phyloP scores from a whole-genome alignment of 441 rosid genomes.

The Iberis amara region DNA sequence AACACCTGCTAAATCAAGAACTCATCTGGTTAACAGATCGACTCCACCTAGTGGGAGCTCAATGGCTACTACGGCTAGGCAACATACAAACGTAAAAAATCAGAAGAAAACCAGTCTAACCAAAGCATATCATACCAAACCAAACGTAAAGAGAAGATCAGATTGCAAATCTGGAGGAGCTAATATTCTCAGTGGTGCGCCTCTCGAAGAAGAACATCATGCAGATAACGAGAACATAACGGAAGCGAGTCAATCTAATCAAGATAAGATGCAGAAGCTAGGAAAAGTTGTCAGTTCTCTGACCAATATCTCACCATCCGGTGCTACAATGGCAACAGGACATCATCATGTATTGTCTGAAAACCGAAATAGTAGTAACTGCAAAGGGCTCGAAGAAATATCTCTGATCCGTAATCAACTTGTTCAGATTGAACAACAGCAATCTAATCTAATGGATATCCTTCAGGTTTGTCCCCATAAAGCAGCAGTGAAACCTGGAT shows the following conservation, averaged over 20 bases:
- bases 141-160: slow-evolving; percentile 44
- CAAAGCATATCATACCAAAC: slow-evolving; percentile 27
- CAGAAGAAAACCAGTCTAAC: slow-evolving; percentile 39
- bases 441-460: slow-evolving; percentile 74
- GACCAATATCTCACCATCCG: slow-evolving; percentile 44
- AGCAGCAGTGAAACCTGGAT: slow-evolving; percentile 9
- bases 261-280: slow-evolving; percentile 39
- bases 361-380: slow-evolving; percentile 49
- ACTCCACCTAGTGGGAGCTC: slow-evolving; percentile 52
- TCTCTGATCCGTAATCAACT: slow-evolving; percentile 74
- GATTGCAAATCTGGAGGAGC: slow-evolving; percentile 49
- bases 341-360: slow-evolving; percentile 38
- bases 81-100: slow-evolving; percentile 33
- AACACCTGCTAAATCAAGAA: slow-evolving; percentile 33
- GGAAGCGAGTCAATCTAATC: slow-evolving; percentile 23
- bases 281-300: slow-evolving; percentile 47
- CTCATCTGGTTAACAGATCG: slow-evolving; percentile 33
- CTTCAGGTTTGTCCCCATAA: slow-evolving; percentile 62
- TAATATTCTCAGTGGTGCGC: slow-evolving; percentile 29
- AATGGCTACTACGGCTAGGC: slow-evolving; percentile 37
- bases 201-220: slow-evolving; percentile 30
- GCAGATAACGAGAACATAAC: slow-evolving; percentile 21
- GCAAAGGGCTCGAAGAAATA: slow-evolving; percentile 63
- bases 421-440: slow-evolving; percentile 87
- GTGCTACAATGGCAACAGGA: slow-evolving; percentile 30